Percentiles rank a stretch among this genome's conserved stretches.
Evolutionary conservation across 1,284 basidiomycete species (phyloP).

Genomic region (Marasmius tenuissimus): DNA sequence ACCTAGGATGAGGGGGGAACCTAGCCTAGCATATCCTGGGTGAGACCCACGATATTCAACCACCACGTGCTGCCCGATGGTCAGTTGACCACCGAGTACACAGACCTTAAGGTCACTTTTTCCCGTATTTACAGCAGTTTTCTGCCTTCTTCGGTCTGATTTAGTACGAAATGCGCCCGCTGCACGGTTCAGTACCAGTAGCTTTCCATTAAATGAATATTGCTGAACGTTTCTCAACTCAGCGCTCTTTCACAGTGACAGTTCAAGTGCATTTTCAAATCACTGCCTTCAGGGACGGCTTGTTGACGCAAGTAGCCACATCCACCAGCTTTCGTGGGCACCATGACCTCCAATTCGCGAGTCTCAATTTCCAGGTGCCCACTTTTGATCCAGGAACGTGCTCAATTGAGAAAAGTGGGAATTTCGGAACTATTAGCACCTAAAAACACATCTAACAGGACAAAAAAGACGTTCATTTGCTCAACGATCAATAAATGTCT

Average conservation of each 20-base stretch:
- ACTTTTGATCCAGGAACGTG: no score
- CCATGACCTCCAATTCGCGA: no score
- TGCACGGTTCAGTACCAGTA: no score
- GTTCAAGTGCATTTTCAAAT: no score
- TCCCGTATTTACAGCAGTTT: background rate
- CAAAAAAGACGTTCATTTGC: background rate
- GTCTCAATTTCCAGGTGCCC: no score
- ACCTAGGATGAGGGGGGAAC: background rate
- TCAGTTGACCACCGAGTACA: constrained; percentile 30
- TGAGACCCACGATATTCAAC: constrained; percentile 7
- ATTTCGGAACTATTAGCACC: background rate
- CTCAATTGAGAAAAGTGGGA: background rate
- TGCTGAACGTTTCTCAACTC: no score
- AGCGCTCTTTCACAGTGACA: no score
- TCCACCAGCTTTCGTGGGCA: no score
- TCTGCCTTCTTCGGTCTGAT: background rate
- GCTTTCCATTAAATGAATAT: no score
- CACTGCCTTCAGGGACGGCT: no score
- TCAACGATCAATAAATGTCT: constrained; percentile 52
- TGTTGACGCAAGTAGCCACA: no score
- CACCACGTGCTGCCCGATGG: constrained; percentile 2
- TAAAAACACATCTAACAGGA: background rate
- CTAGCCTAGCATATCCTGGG: background rate
- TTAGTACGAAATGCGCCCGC: background rate
- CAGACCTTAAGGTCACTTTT: background rate